phyloP scores from a whole-genome alignment of 2,329 filamentous ascomycete genomes.

The Hypomyces rosellus region DNA sequence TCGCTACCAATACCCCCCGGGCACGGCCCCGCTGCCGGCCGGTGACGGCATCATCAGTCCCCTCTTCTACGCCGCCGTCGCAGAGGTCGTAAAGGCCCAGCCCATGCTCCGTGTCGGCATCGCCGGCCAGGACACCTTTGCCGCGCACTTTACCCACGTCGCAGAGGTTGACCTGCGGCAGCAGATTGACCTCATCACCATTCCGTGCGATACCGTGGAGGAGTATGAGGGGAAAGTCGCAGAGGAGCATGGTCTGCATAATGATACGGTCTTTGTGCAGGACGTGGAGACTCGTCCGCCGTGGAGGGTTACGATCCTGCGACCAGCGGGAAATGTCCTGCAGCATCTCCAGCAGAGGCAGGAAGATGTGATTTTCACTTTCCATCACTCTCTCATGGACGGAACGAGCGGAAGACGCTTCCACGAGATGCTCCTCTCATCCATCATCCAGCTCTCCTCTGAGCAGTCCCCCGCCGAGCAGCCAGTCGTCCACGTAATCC shows the following conservation, averaged over 20 bases:
- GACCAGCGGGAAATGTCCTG: constrained; percentile 13
- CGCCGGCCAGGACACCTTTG: constrained; percentile 34
- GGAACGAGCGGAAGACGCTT: constrained; percentile 44
- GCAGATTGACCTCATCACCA: constrained; percentile 33
- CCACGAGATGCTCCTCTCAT: constrained; percentile 39
- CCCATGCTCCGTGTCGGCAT: constrained; percentile 45
- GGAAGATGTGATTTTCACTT: constrained; percentile 39
- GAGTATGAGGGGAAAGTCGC: constrained; percentile 28
- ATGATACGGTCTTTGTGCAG: constrained; percentile 33
- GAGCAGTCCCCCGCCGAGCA: not conserved
- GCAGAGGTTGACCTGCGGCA: constrained; percentile 35
- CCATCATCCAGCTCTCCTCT: constrained; percentile 27
- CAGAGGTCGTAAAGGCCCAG: constrained; percentile 35
- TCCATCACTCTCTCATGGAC: constrained; percentile 48
- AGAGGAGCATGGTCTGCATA: constrained; percentile 30
- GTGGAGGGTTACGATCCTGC: constrained; percentile 41
- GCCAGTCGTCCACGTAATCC: constrained; percentile 22
- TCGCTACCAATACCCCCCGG: not conserved
- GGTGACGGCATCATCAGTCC: constrained; percentile 1
- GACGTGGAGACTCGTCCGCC: constrained; percentile 35
- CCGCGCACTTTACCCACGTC: constrained; percentile 39
- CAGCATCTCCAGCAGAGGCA: not conserved
- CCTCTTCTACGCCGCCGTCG: constrained; percentile 33
- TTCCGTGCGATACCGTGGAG: constrained; percentile 15
- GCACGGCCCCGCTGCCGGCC: not conserved